Conservation (phyloP, 129 eudicot species). For the Dittrichia graveolens region DNA sequence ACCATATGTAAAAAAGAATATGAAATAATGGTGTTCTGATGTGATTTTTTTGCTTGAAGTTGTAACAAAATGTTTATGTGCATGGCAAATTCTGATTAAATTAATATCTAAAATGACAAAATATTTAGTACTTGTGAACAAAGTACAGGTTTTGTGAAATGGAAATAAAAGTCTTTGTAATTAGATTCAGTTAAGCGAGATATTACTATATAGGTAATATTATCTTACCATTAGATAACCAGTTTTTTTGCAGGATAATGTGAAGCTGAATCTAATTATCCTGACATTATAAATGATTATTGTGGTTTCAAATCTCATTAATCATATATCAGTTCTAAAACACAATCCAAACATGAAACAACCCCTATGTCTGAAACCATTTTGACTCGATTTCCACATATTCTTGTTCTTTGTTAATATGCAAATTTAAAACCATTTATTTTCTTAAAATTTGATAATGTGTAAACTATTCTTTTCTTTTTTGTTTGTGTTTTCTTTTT, state of each 20-base stretch:
- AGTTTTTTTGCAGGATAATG: no score
- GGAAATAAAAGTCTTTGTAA: no score
- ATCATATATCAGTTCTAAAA: neutral
- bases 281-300: neutral
- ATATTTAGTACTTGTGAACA: neutral
- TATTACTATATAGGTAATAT: no score
- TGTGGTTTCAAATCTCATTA: neutral
- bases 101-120: neutral
- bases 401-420: neutral
- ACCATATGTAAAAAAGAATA: neutral
- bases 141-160: no score
- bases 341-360: neutral
- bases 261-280: neutral
- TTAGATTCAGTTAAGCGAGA: no score
- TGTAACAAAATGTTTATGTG: neutral
- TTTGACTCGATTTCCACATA: neutral
- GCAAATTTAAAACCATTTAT: neutral
- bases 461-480: no score
- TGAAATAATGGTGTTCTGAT: neutral
- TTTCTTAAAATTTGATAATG: neutral
- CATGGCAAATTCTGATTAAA: neutral
- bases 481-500: neutral
- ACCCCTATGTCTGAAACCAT: neutral
- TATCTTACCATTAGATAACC: no score
- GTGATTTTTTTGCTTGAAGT: constrained; percentile 5